Evolutionary conservation across 83 land plant genomes (phyloP).

Genomic region (Larix sibirica): DNA sequence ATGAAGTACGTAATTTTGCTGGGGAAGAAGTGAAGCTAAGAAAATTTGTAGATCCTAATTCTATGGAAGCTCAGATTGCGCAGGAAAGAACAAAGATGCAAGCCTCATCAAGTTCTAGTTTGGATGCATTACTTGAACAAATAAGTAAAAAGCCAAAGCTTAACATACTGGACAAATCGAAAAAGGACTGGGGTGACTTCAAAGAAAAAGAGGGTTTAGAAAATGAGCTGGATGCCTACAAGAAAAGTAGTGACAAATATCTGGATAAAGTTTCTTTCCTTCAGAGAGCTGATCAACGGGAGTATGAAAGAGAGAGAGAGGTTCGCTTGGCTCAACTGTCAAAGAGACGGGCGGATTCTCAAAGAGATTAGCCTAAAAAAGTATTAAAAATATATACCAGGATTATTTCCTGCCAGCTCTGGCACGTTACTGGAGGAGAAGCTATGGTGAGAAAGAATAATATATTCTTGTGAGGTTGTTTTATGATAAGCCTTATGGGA

Average conservation of each 20-base stretch:
- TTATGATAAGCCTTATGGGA: neutral
- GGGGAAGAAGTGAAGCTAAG: constrained; percentile 75
- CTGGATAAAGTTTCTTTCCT: constrained; percentile 89
- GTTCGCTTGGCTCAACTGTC: constrained; percentile 78
- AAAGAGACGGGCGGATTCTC: constrained; percentile 56
- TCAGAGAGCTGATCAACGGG: constrained; percentile 82
- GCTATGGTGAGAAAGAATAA: neutral
- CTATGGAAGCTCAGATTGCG: constrained; percentile 66
- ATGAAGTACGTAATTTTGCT: constrained; percentile 81
- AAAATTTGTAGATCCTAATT: constrained; percentile 69
- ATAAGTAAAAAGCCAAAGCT: constrained; percentile 88
- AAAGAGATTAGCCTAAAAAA: constrained; percentile 24
- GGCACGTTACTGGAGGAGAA: neutral
- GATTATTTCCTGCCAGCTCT: neutral
- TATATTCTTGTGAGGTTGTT: neutral
- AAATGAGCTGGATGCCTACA: constrained; percentile 95
- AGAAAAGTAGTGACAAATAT: constrained; percentile 97
- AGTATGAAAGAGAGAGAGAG: constrained; percentile 97
- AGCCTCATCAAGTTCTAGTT: constrained; percentile 55
- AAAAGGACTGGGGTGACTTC: constrained; percentile 97
- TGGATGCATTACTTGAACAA: constrained; percentile 85
- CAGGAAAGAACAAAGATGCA: constrained; percentile 58
- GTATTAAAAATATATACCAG: neutral
- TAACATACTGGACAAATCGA: constrained; percentile 91
- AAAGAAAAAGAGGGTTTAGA: constrained; percentile 90